Conservation (phyloP, 495 filamentous ascomycete genomes). For the Penicillium odoratum region DNA sequence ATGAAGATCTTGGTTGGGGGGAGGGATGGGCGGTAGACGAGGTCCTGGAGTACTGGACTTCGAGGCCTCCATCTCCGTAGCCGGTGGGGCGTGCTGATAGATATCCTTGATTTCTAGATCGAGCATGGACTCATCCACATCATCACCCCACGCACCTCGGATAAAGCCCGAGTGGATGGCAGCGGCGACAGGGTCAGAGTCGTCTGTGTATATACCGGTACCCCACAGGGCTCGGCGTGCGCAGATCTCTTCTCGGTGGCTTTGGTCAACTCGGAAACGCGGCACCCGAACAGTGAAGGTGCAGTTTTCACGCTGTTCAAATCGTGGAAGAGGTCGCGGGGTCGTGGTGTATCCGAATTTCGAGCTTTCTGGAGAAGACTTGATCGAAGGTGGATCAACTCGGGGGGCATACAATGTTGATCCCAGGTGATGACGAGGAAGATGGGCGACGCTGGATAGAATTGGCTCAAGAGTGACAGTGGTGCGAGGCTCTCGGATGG, state of each 20-base stretch:
- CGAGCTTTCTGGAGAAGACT: constrained; percentile 47
- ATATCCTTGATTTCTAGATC: constrained; percentile 58
- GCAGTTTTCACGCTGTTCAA: constrained; percentile 83
- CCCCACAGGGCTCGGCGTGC: constrained; percentile 81
- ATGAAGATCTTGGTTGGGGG: constrained; percentile 69
- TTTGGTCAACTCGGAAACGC: constrained; percentile 66
- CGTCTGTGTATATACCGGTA: constrained; percentile 91
- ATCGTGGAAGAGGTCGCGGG: constrained; percentile 73
- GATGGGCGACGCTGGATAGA: constrained; percentile 64
- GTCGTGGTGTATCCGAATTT: constrained; percentile 69
- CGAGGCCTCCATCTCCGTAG: constrained; percentile 5
- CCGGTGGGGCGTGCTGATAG: constrained; percentile 39
- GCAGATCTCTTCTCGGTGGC: constrained; percentile 78
- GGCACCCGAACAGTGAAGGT: constrained; percentile 86
- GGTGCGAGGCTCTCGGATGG: constrained; percentile 61
- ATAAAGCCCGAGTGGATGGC: constrained; percentile 94
- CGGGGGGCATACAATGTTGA: constrained; percentile 59
- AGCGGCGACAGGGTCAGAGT: constrained; percentile 89
- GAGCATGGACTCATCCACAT: constrained; percentile 67
- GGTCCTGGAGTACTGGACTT: constrained; percentile 31
- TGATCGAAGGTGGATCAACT: constrained; percentile 48
- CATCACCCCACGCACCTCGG: constrained; percentile 79
- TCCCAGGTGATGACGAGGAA: constrained; percentile 79
- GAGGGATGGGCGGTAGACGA: constrained; percentile 39
- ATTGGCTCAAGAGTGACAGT: constrained; percentile 66